Conservation (phyloP, 768 basidiomycete species). For the Hirschioporus abietinus region DNA sequence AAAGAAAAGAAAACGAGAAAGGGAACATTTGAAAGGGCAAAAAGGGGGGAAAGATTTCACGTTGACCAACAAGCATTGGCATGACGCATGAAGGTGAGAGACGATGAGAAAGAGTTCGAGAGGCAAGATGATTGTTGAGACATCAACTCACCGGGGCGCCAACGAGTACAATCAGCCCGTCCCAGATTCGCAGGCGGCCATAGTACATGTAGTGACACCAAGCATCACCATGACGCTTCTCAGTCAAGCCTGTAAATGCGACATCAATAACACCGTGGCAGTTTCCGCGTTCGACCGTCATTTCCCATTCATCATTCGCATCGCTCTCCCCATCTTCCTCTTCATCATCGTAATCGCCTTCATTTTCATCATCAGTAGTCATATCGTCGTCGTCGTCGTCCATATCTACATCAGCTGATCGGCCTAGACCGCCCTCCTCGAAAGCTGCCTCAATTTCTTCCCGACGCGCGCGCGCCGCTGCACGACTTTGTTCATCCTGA, state of each 20-base stretch:
- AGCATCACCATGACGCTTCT: constrained; percentile 39
- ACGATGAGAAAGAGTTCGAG: background rate
- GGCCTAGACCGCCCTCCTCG: constrained; percentile 20
- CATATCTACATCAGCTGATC: constrained; percentile 4
- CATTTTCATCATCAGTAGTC: constrained; percentile 20
- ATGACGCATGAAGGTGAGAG: background rate
- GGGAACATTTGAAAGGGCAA: background rate
- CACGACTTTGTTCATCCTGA: constrained; percentile 23
- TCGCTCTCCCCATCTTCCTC: constrained; percentile 16
- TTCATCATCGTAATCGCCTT: constrained; percentile 24
- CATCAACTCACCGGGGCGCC: constrained; percentile 29
- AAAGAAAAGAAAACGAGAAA: background rate
- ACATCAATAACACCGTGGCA: constrained; percentile 60
- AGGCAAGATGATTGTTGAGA: constrained; percentile 7
- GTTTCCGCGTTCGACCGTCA: constrained; percentile 17
- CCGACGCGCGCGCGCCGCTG: background rate
- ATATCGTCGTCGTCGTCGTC: constrained; percentile 7
- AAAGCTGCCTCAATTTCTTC: constrained; percentile 8
- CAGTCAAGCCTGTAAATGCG: constrained; percentile 59
- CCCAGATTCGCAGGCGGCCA: constrained; percentile 54
- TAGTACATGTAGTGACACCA: constrained; percentile 44
- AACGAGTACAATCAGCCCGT: constrained; percentile 51
- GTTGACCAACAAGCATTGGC: background rate
- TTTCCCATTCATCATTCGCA: constrained; percentile 20
- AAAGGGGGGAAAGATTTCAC: background rate